Conservation (phyloP, 768 basidiomycete genomes). For the Clavaria fumosa region DNA sequence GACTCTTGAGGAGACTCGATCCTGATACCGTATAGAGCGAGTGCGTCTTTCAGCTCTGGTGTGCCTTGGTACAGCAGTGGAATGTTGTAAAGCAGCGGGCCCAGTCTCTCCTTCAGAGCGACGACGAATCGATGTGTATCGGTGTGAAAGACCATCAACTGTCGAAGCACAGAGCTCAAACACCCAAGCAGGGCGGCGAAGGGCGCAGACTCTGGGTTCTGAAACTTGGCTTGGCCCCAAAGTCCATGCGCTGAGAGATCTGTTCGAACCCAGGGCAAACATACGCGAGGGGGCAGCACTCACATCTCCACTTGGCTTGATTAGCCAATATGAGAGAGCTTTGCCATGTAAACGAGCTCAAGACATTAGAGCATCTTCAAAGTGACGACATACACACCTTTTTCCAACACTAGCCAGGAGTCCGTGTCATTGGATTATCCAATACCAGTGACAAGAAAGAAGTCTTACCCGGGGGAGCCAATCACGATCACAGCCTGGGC, state of each 20-base stretch:
- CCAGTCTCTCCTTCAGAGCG: constrained; percentile 41
- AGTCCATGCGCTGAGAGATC: constrained; percentile 38
- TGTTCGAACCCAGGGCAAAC: constrained; percentile 1
- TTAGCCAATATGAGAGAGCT: constrained; percentile 54
- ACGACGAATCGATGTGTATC: constrained; percentile 53
- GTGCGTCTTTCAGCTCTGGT: constrained; percentile 51
- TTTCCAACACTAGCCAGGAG: too few species aligned
- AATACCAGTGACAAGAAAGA: too few species aligned
- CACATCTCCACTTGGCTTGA: constrained; percentile 60
- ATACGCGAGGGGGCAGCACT: constrained; percentile 9
- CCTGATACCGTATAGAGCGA: constrained; percentile 37
- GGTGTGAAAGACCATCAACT: constrained; percentile 59
- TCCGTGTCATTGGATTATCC: neutral
- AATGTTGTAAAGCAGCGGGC: constrained; percentile 54
- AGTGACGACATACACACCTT: too few species aligned
- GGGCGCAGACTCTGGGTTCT: constrained; percentile 47
- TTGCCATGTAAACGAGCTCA: too few species aligned
- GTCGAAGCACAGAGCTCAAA: constrained; percentile 54
- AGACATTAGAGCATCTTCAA: too few species aligned
- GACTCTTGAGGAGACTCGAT: constrained; percentile 37
- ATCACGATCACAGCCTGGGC: constrained; percentile 47
- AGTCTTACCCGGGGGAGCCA: constrained; percentile 45
- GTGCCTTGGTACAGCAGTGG: constrained; percentile 58
- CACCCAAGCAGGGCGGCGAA: constrained; percentile 57
- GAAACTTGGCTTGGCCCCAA: constrained; percentile 68